These are phyloP conservation scores for Chara braunii DNA, from an alignment of 139 green algal species.

Conservation along the genomic window DNA sequence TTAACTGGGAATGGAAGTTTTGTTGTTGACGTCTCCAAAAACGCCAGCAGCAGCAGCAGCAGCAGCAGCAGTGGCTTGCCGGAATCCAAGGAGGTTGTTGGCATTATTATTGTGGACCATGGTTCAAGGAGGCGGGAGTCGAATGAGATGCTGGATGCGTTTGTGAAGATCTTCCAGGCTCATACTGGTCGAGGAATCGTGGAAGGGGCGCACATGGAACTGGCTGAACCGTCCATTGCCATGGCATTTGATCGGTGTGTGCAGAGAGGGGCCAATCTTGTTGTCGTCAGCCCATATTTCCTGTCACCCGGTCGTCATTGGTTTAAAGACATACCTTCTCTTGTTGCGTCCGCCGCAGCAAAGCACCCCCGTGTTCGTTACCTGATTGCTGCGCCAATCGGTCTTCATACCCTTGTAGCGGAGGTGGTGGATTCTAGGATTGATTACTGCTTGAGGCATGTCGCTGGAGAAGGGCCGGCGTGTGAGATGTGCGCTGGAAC, in stretches of 20 bases:
- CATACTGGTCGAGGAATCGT: conserved; percentile 39
- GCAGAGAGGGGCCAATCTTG: conserved; percentile 31
- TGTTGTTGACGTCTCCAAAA: too few relatives aligned
- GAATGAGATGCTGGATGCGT: conserved; percentile 65
- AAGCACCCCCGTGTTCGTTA: conserved; percentile 38
- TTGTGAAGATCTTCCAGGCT: conserved; percentile 28
- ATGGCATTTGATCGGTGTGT: conserved; percentile 40
- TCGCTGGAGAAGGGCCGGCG: conserved; percentile 1
- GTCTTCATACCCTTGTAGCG: conserved; percentile 40
- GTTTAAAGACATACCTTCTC: conserved; percentile 43
- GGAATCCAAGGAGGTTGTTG: conserved; percentile 42
- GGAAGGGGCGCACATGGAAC: conserved; percentile 47
- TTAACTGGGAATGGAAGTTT: too few relatives aligned
- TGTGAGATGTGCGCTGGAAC: conserved; percentile 26
- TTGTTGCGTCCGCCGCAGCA: conserved; percentile 35
- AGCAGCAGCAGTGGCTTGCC: too few relatives aligned
- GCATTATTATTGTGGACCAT: conserved; percentile 85
- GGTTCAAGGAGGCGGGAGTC: conserved; percentile 63
- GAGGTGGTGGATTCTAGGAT: conserved; percentile 31
- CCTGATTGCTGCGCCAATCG: conserved; percentile 45
- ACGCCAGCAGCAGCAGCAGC: too few relatives aligned
- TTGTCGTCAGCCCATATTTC: conserved; percentile 49
- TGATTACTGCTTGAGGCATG: conserved; percentile 21
- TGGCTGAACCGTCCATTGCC: conserved; percentile 44
- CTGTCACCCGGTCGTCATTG: conserved; percentile 48